Evolutionary conservation across 345 rosid genomes (phyloP).

Genomic region (Sonneratia alba): DNA sequence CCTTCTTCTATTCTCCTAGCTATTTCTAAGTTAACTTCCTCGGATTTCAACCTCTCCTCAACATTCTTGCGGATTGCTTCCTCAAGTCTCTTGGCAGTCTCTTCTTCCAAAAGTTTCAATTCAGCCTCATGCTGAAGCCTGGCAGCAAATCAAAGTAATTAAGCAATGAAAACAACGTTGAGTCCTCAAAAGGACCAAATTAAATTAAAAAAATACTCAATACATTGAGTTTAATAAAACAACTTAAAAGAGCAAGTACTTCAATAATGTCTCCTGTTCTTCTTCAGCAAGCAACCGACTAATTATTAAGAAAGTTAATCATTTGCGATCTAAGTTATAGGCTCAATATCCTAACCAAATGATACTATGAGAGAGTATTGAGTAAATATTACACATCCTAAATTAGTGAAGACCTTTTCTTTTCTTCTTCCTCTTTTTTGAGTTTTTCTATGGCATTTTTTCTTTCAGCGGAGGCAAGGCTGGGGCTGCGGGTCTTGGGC

Average conservation of each 20-base stretch:
- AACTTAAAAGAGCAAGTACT: background rate
- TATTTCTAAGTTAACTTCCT: slow-evolving; percentile 47
- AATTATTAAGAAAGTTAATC: background rate
- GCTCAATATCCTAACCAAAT: background rate
- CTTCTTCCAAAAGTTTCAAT: slow-evolving; percentile 60
- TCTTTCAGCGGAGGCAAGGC: slow-evolving; percentile 21
- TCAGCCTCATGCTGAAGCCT: slow-evolving; percentile 62
- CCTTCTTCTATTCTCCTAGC: slow-evolving; percentile 52
- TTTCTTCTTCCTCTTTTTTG: slow-evolving; percentile 49
- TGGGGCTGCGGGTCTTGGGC: slow-evolving; percentile 26
- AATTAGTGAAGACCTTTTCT: slow-evolving; percentile 33
- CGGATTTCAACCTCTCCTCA: slow-evolving; percentile 51
- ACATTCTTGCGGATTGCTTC: slow-evolving; percentile 72
- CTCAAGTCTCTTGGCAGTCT: slow-evolving; percentile 60
- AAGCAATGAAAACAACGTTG: background rate
- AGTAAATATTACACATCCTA: background rate
- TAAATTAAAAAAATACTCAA: background rate
- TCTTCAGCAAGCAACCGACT: background rate
- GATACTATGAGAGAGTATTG: background rate
- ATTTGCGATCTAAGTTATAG: background rate
- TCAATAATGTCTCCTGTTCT: background rate
- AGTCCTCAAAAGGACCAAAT: background rate
- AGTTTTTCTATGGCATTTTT: slow-evolving; percentile 22
- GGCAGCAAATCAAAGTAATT: slow-evolving; percentile 5
- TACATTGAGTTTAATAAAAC: background rate